A percentile compares a stretch with the other conserved stretches of the same genome.
Evolutionary conservation across 2,329 filamentous ascomycete species (phyloP).

Genomic region (Exophiala xenobiotica): DNA sequence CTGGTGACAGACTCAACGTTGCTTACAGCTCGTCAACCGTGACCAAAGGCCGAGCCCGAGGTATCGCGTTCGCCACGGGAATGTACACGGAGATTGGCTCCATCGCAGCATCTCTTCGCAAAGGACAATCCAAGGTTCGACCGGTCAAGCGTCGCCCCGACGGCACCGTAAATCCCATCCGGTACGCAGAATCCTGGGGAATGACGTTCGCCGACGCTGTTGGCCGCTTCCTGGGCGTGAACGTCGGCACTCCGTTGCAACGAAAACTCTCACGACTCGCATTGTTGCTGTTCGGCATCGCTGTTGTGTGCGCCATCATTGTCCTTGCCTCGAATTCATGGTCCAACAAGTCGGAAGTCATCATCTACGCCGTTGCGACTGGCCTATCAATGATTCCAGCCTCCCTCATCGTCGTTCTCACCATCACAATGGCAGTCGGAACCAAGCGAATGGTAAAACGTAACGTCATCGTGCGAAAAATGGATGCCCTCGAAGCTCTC

Average conservation of each 20-base stretch:
- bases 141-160: slow-evolving; percentile 53
- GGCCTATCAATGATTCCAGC: slow-evolving; percentile 62
- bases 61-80: slow-evolving; percentile 60
- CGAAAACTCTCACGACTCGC: slow-evolving; percentile 67
- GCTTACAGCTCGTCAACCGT: slow-evolving; percentile 63
- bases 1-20: slow-evolving; percentile 62
- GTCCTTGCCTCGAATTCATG: slow-evolving; percentile 65
- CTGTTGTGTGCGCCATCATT: slow-evolving; percentile 67
- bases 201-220: slow-evolving; percentile 58
- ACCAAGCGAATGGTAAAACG: slow-evolving; percentile 53
- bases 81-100: slow-evolving; percentile 64
- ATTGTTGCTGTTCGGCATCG: slow-evolving; percentile 64
- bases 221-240: slow-evolving; percentile 65
- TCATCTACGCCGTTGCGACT: slow-evolving; percentile 63
- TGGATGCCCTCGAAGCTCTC: slow-evolving; percentile 54
- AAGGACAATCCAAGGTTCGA: slow-evolving; percentile 54
- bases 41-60: slow-evolving; percentile 60
- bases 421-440: slow-evolving; percentile 61
- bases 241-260: slow-evolving; percentile 68
- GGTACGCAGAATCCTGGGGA: slow-evolving; percentile 53
- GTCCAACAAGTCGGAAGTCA: slow-evolving; percentile 56
- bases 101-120: slow-evolving; percentile 64
- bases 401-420: slow-evolving; percentile 60
- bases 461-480: slow-evolving; percentile 53
- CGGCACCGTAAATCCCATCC: slow-evolving; percentile 52